Percentiles rank a stretch among this genome's conserved stretches.
Evolutionary conservation across 2,329 filamentous ascomycete genomes (phyloP).

Genomic region (Colletotrichum kahawae): DNA sequence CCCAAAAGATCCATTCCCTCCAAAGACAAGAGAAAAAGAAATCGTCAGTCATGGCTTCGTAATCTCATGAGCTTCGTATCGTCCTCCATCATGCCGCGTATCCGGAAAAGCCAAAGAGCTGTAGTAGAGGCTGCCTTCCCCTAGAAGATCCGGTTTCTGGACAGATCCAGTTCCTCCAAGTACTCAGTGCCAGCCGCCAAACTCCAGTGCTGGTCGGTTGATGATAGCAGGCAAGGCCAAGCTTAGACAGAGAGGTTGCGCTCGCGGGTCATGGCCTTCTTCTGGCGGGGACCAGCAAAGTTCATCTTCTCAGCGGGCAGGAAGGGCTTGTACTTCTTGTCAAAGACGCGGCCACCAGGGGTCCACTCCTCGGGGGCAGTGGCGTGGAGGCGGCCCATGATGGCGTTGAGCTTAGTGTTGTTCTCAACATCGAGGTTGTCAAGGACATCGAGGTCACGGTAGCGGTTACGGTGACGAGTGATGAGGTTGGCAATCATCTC

Average conservation of each 20-base stretch:
- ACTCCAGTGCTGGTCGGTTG: background rate
- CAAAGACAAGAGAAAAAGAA: background rate
- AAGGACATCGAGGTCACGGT: background rate
- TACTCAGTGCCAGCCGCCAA: background rate
- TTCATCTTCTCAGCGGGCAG: background rate
- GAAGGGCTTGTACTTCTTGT: conserved; percentile 20
- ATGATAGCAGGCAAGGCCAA: background rate
- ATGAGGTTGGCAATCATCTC: background rate
- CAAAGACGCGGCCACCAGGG: background rate
- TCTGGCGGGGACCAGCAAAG: conserved; percentile 7
- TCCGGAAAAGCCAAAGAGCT: background rate
- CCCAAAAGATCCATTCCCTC: background rate
- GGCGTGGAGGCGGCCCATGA: background rate
- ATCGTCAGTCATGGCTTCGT: background rate
- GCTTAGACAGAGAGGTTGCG: conserved; percentile 6
- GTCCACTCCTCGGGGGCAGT: background rate
- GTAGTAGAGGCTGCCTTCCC: background rate
- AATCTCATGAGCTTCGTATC: background rate
- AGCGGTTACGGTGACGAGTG: background rate
- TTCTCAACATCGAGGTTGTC: background rate
- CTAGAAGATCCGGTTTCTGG: background rate
- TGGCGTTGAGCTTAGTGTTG: conserved; percentile 17
- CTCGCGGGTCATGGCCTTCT: conserved; percentile 7
- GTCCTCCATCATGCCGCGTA: background rate
- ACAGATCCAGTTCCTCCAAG: background rate